Evolutionary conservation across 371 early-diverging fungal species (phyloP).

Genomic region (Mucor irregularis): DNA sequence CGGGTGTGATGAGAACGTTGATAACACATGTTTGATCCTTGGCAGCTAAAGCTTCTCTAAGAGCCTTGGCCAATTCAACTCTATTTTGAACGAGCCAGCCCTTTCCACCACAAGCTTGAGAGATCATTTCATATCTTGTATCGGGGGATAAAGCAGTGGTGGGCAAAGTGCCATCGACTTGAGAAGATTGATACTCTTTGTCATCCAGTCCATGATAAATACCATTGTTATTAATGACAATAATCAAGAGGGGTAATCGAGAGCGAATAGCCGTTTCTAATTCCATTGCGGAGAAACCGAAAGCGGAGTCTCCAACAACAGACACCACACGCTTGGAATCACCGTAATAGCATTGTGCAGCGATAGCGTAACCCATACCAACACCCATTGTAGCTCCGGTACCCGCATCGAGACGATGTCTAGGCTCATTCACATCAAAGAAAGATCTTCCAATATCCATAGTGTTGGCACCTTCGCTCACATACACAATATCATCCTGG

Average conservation of each 20-base stretch:
- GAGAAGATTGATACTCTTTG: slow-evolving; percentile 36
- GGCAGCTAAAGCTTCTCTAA: slow-evolving; percentile 49
- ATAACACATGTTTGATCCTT: slow-evolving; percentile 45
- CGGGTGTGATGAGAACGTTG: slow-evolving; percentile 54
- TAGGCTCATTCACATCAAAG: slow-evolving; percentile 66
- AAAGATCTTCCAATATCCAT: slow-evolving; percentile 84
- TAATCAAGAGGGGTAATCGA: slow-evolving; percentile 63
- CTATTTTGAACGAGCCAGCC: slow-evolving; percentile 68
- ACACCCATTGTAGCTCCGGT: slow-evolving; percentile 85
- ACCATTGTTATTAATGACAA: slow-evolving; percentile 83
- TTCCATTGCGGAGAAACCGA: slow-evolving; percentile 86
- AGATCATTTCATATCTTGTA: slow-evolving; percentile 67
- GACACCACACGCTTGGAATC: slow-evolving; percentile 56
- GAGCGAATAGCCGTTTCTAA: slow-evolving; percentile 77
- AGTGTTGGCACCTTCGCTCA: slow-evolving; percentile 84
- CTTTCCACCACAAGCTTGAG: slow-evolving; percentile 66
- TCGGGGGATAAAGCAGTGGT: slow-evolving; percentile 69
- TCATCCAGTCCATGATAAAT: slow-evolving; percentile 73
- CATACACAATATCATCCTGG: slow-evolving; percentile 50
- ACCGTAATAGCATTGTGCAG: slow-evolving; percentile 64
- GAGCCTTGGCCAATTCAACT: slow-evolving; percentile 55
- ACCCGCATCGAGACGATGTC: slow-evolving; percentile 75
- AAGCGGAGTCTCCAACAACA: slow-evolving; percentile 81
- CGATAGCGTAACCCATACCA: slow-evolving; percentile 82
- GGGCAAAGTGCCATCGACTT: slow-evolving; percentile 45